Evolutionary conservation across 2,329 filamentous ascomycete genomes (phyloP).

Genomic region (Sphaerulina musiva): DNA sequence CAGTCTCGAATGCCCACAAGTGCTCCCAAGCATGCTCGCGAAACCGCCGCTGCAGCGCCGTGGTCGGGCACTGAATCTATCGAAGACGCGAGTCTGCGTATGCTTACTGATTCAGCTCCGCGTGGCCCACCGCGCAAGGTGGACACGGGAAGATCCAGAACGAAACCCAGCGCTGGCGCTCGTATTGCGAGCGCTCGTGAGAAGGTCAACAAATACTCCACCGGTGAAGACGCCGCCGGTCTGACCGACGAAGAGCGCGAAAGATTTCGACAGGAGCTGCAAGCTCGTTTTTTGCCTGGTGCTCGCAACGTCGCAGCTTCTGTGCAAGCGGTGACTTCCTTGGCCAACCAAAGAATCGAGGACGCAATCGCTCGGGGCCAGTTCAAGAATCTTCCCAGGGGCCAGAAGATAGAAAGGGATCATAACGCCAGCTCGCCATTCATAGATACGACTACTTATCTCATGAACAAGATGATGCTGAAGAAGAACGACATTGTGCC

Average conservation of each 20-base stretch:
- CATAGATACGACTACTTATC: slow-evolving; percentile 92
- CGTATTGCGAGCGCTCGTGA: slow-evolving; percentile 55
- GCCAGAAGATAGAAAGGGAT: slow-evolving; percentile 74
- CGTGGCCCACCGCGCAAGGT: slow-evolving; percentile 41
- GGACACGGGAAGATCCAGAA: slow-evolving; percentile 40
- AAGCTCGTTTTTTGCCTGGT: slow-evolving; percentile 70
- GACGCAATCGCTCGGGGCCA: slow-evolving; percentile 87
- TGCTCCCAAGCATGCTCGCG: slow-evolving; percentile 64
- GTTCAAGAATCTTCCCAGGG: slow-evolving; percentile 77
- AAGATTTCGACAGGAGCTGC: slow-evolving; percentile 63
- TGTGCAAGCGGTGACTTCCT: slow-evolving; percentile 67
- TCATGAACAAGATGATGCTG: slow-evolving; percentile 92
- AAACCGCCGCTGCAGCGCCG: slow-evolving; percentile 59
- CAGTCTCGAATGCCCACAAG: slow-evolving; percentile 36
- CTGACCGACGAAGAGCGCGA: slow-evolving; percentile 67
- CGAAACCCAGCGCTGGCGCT: slow-evolving; percentile 37
- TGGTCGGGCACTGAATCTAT: slow-evolving; percentile 75
- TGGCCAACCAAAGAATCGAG: slow-evolving; percentile 90
- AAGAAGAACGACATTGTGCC: slow-evolving; percentile 92
- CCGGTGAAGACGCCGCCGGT: slow-evolving; percentile 46
- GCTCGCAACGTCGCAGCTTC: slow-evolving; percentile 68
- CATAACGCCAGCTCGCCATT: slow-evolving; percentile 78
- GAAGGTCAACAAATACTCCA: slow-evolving; percentile 48
- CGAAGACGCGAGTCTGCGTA: slow-evolving; percentile 72
- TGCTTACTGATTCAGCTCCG: slow-evolving; percentile 55